phyloP scores from a whole-genome alignment of 1,139 yeast genomes.

The Yamadazyma friedrichii region DNA sequence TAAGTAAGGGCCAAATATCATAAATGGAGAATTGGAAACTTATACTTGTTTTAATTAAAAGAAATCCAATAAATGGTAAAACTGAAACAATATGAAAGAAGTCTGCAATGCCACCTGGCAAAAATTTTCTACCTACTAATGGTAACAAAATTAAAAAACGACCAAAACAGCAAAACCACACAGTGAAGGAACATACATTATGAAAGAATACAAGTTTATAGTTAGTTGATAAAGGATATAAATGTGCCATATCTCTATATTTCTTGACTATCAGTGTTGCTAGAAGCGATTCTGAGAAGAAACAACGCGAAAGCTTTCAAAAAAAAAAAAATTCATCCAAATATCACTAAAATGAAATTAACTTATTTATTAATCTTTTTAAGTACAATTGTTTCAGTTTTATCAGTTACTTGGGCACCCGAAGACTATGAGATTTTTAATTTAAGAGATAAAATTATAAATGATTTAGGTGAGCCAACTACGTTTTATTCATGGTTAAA shows the following conservation, averaged over 20 bases:
- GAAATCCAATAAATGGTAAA: slow-evolving; percentile 30
- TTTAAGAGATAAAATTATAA: slow-evolving; percentile 62
- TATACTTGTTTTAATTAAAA: slow-evolving; percentile 22
- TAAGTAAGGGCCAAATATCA: slow-evolving; percentile 30
- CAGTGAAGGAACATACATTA: slow-evolving; percentile 37
- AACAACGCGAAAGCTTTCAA: slow-evolving; percentile 3
- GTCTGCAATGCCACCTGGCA: slow-evolving; percentile 71
- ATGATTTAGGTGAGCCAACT: slow-evolving; percentile 60
- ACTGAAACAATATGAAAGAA: slow-evolving; percentile 50
- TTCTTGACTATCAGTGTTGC: background rate
- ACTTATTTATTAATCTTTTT: slow-evolving; percentile 10
- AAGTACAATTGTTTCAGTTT: slow-evolving; percentile 17
- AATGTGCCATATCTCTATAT: slow-evolving; percentile 22
- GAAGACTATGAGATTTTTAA: slow-evolving; percentile 82
- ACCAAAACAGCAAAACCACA: slow-evolving; percentile 53
- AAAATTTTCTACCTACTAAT: slow-evolving; percentile 57
- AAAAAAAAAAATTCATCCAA: background rate
- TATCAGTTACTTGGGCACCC: slow-evolving; percentile 38
- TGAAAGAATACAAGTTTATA: slow-evolving; percentile 35
- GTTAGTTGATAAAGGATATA: slow-evolving; percentile 37
- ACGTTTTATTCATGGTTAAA: slow-evolving; percentile 73
- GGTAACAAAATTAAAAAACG: slow-evolving; percentile 56
- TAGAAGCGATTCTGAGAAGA: background rate
- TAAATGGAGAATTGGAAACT: slow-evolving; percentile 8
- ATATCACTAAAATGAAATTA: slow-evolving; percentile 1